These are phyloP conservation scores for Bacterosira constricta DNA, from an alignment of 108 stramenopile species.

Conservation along the genomic window DNA sequence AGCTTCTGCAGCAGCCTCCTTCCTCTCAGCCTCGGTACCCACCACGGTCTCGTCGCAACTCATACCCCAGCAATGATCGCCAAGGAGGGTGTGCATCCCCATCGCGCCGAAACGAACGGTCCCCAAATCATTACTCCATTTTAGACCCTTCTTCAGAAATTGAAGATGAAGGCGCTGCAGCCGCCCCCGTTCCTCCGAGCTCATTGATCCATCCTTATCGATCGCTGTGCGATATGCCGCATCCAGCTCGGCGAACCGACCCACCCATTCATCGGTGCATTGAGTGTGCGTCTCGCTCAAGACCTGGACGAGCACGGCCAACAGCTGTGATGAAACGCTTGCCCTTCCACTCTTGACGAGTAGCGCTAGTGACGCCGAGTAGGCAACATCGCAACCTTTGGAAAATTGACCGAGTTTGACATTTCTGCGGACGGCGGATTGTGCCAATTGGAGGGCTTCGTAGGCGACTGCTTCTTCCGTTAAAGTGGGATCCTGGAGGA, in stretches of 20 bases:
- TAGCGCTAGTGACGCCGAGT: conserved; percentile 47
- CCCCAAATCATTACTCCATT: conserved; percentile 81
- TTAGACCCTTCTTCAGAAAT: conserved; percentile 62
- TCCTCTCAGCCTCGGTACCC: conserved; percentile 5
- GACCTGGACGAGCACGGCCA: conserved; percentile 64
- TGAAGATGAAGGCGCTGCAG: conserved; percentile 77
- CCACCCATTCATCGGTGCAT: conserved; percentile 65
- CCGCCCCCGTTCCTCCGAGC: conserved; percentile 55
- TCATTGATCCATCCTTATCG: conserved; percentile 46
- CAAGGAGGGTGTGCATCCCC: conserved; percentile 67
- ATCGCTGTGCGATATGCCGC: conserved; percentile 63
- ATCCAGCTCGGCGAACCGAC: conserved; percentile 55
- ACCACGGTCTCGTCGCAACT: conserved; percentile 47
- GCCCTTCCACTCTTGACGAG: conserved; percentile 61
- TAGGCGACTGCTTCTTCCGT: conserved; percentile 80
- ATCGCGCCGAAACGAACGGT: conserved; percentile 58
- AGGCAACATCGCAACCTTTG: conserved; percentile 64
- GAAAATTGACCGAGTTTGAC: conserved; percentile 65
- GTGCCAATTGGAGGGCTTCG: conserved; percentile 87
- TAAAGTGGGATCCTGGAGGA: conserved; percentile 56
- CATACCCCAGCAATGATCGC: conserved; percentile 69
- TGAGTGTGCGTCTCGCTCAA: conserved; percentile 76
- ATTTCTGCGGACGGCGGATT: conserved; percentile 75
- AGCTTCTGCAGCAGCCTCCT: conserved; percentile 14
- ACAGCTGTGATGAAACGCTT: conserved; percentile 77